Evolutionary conservation across 768 basidiomycete genomes (phyloP), one percentile per base, ranked within the genome.

Genomic region (Trametes sanguinea): DNA sequence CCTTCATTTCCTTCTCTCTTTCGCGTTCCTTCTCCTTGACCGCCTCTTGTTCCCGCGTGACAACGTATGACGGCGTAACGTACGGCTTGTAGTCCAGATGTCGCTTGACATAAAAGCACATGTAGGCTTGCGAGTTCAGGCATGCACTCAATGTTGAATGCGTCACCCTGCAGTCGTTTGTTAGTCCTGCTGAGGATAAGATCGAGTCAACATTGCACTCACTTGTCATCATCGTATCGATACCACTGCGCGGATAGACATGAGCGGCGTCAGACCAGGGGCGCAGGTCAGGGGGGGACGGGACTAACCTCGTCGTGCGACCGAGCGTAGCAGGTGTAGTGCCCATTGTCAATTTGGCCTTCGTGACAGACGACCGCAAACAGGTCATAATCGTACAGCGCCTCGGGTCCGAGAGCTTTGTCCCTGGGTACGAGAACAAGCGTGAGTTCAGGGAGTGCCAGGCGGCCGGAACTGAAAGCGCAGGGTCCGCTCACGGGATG

Each of bases 331-430:
- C 89, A 91, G 32, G 90, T 94, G 74, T 97, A 98, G 69, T 98
- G 96, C 0, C 95, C 96, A 57, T 93, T 96, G 73, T 95, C 89
- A 69, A 97, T 85, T 72, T 91, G 89, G 5, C 95, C 95, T 73
- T 97, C 94, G 73, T 98, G 95, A 67, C 92, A 94, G 61, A 98
- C 89, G 42, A 97, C 94, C 29, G 92, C 89, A 69, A 95, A 94
- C 2, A 98, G 83, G 70, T 96, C 92, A 71, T 95, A 98, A 51
- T 90, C 87, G 72, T 90, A 96, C 78, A 93, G 80, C 11, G 82
- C 79, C 30, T 86, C 81, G 0, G 90, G 85, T 6, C 85, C 85
- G 3, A 80, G 77, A 60, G 79, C 74, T 44, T 80, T 84, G 63
- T 56, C 35, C 27, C 63, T 64, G 39, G 35, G 22, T 22, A 27